A percentile compares a stretch with the other conserved stretches of the same genome.
phyloP scores from a whole-genome alignment of 164 flowering plant genomes.

The Magnolia changhungtana region DNA sequence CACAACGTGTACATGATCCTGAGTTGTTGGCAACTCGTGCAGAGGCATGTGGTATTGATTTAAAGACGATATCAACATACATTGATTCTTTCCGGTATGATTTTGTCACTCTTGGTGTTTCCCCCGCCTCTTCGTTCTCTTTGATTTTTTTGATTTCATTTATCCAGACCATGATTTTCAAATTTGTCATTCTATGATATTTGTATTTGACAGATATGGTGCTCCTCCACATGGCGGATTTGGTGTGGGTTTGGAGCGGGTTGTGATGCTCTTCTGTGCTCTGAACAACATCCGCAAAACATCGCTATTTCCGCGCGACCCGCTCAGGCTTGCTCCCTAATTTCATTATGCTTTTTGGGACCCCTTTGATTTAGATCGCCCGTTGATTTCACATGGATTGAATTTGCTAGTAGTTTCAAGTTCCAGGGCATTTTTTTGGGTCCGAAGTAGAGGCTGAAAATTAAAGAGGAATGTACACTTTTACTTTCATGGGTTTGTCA shows the following conservation, averaged over 20 bases:
- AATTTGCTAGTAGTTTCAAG: too few species aligned
- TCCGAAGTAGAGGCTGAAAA: too few species aligned
- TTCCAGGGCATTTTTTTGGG: too few species aligned
- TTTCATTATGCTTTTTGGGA: background rate
- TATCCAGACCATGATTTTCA: background rate
- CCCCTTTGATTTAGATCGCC: too few species aligned
- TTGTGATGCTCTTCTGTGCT: slow-evolving; percentile 85
- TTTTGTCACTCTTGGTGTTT: background rate
- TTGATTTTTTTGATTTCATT: too few species aligned
- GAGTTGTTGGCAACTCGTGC: slow-evolving; percentile 68
- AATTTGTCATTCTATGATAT: background rate
- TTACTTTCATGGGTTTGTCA: too few species aligned
- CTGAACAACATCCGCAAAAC: slow-evolving; percentile 76
- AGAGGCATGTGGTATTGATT: slow-evolving; percentile 70
- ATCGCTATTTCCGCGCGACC: slow-evolving; percentile 74
- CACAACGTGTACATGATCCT: slow-evolving; percentile 84
- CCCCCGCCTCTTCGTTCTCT: background rate
- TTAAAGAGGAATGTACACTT: too few species aligned
- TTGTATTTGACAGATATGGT: slow-evolving; percentile 50
- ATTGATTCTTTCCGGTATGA: slow-evolving; percentile 82
- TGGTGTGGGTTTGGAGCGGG: slow-evolving; percentile 90
- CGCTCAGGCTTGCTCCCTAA: slow-evolving; percentile 64
- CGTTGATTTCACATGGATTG: too few species aligned
- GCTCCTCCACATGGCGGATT: slow-evolving; percentile 86
- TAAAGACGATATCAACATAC: slow-evolving; percentile 72